Evolutionary conservation across 176 grass and related monocot genomes (phyloP), one percentile per base, ranked within the genome.

Genomic region (Pontederia crassipes): DNA sequence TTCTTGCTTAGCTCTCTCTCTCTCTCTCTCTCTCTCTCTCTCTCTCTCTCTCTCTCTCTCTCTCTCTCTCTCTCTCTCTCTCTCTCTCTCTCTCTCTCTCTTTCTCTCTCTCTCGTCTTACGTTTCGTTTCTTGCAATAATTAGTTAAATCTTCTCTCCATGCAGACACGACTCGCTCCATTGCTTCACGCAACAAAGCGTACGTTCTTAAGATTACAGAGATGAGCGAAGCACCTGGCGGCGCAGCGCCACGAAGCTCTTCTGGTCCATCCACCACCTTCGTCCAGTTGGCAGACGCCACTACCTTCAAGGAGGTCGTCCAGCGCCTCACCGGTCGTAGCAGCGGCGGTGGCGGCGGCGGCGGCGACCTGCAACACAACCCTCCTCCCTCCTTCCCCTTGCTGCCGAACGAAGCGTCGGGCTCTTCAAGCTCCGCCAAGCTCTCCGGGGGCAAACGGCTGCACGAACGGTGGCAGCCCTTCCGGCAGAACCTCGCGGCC

Each of bases 301-400:
- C 26, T 20, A 32, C 57, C 57, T 59, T 59, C 57, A 32, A 59
- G 12, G 57, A 59, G 57, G 20, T 59, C 57, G 57, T 59, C 11
- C 57, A 59, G 26, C 57, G 57, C 20, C 57, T 59, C 20, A 59
- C 57, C 9, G 57, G 26, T 7, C 32, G 4, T 40, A 3, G 32
- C 57, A 20, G 24, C 11, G 4, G 11, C 26, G 26, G 20, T 24
- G 20, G 20, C 20, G 20, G 7, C 26, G 26, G 28, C 57, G 57
- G 27, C 55, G 57, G 3, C 57, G 26, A 58, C 55, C 9, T 11
- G 57, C 57, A 59, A 20, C 57, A 24, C 51, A 2, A 20, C 57
- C 24, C 57, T 11, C 26, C 9, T 12, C 11, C 57, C 9, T 28
- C 15, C 56, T 7, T 11, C 10, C 2, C 20, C 57, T 20, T 12